Evolutionary conservation across 176 grass and related monocot species (phyloP).

Genomic region (Rhynchospora breviuscula): DNA sequence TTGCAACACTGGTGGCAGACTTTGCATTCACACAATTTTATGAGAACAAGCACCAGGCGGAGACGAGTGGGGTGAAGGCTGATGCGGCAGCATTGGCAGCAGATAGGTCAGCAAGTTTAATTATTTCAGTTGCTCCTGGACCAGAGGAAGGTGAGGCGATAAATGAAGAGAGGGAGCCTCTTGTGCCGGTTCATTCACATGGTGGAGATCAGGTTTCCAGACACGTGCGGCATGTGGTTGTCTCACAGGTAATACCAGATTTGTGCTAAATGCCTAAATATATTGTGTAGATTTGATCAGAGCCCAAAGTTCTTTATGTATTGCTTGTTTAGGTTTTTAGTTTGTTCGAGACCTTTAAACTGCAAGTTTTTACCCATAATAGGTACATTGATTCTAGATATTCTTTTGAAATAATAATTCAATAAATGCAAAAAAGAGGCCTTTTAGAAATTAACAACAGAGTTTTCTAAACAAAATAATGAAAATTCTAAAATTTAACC

Average conservation of each 20-base stretch:
- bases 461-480: background rate
- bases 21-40: constrained; percentile 61
- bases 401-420: background rate
- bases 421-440: background rate
- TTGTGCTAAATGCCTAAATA: background rate
- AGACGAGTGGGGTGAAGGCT: constrained; percentile 41
- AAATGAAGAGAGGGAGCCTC: background rate
- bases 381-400: background rate
- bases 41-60: constrained; percentile 48
- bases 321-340: background rate
- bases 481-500: background rate
- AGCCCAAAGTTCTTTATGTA: background rate
- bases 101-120: background rate
- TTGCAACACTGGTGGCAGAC: constrained; percentile 70
- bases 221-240: constrained; percentile 60
- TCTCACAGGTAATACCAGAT: constrained; percentile 58
- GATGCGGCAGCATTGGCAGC: constrained; percentile 34
- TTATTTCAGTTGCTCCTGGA: background rate
- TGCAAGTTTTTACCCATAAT: background rate
- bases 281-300: background rate
- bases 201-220: constrained; percentile 30
- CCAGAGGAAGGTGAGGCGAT: background rate
- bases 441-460: background rate
- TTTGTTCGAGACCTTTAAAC: background rate
- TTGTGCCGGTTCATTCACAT: constrained; percentile 21